phyloP scores from a whole-genome alignment of 2,329 filamentous ascomycete species.

The Alternaria arbusti region DNA sequence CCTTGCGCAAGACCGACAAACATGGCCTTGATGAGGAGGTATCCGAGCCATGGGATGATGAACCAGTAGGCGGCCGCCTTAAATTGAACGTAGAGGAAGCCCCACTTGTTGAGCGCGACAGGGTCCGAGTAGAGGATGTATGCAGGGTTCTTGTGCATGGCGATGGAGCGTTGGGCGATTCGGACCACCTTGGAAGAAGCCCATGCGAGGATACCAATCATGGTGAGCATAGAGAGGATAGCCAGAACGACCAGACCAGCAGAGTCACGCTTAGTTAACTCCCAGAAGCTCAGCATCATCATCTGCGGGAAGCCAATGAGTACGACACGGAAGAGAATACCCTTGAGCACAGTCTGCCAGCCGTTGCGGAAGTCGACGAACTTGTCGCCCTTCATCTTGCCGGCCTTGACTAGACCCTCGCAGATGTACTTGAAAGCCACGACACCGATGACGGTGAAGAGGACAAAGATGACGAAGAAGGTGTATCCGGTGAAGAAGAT shows the following conservation, averaged over 20 bases:
- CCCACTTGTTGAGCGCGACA: slow-evolving; percentile 95
- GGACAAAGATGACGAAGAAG: slow-evolving; percentile 86
- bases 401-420: slow-evolving; percentile 75
- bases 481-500: slow-evolving; percentile 90
- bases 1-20: slow-evolving; percentile 84
- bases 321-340: slow-evolving; percentile 87
- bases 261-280: slow-evolving; percentile 86
- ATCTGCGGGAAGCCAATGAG: slow-evolving; percentile 93
- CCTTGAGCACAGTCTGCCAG: slow-evolving; percentile 91
- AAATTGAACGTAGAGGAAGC: slow-evolving; percentile 96
- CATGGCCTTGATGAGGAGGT: slow-evolving; percentile 85
- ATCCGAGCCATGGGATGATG: slow-evolving; percentile 78
- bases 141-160: slow-evolving; percentile 93
- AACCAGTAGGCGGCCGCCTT: slow-evolving; percentile 96
- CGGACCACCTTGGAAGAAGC: slow-evolving; percentile 88
- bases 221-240: slow-evolving; percentile 85
- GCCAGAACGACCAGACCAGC: slow-evolving; percentile 84
- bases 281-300: slow-evolving; percentile 89
- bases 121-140: slow-evolving; percentile 97
- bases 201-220: slow-evolving; percentile 80
- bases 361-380: slow-evolving; percentile 94
- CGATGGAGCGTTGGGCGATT: slow-evolving; percentile 84
- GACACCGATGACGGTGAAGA: slow-evolving; percentile 75
- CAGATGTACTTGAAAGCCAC: slow-evolving; percentile 80
- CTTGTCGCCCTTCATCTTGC: slow-evolving; percentile 81